A percentile compares a stretch with the other conserved stretches of the same genome.
Evolutionary conservation across 2,329 filamentous ascomycete genomes (phyloP).

Genomic region (Ceratocystis smalleyi): DNA sequence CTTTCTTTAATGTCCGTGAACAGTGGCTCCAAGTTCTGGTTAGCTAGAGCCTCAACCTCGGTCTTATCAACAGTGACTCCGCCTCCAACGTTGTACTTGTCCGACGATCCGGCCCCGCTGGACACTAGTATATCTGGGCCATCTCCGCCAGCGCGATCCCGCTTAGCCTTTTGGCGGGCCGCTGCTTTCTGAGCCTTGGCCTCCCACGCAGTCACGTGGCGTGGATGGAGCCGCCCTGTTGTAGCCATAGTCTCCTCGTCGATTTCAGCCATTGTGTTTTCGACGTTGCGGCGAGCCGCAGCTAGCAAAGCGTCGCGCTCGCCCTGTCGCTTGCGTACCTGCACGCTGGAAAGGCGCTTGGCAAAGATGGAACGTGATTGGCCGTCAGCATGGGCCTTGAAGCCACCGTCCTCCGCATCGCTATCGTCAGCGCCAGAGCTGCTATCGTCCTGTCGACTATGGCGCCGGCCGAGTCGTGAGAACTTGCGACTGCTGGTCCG

Average conservation of each 20-base stretch:
- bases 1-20: conserved; percentile 22
- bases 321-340: conserved; percentile 55
- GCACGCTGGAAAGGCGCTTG: conserved; percentile 49
- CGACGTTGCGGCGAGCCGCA: conserved; percentile 74
- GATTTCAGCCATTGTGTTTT: conserved; percentile 59
- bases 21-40: conserved; percentile 28
- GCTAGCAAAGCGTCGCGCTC: conserved; percentile 64
- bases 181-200: conserved; percentile 56
- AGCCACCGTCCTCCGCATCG: conserved; percentile 36
- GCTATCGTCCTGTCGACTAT: background rate
- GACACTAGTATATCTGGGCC: background rate
- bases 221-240: conserved; percentile 56
- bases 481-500: conserved; percentile 28
- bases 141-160: conserved; percentile 21
- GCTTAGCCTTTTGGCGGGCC: conserved; percentile 33
- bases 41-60: conserved; percentile 9
- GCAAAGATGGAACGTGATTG: conserved; percentile 58
- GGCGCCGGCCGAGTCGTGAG: conserved; percentile 23
- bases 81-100: conserved; percentile 11
- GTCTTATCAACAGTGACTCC: conserved; percentile 9
- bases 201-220: conserved; percentile 63
- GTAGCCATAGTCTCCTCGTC: conserved; percentile 40
- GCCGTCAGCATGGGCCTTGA: conserved; percentile 33
- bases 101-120: conserved; percentile 1
- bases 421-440: conserved; percentile 28